phyloP scores from a whole-genome alignment of 371 early-diverging fungal genomes.

The Mortierella sp. region DNA sequence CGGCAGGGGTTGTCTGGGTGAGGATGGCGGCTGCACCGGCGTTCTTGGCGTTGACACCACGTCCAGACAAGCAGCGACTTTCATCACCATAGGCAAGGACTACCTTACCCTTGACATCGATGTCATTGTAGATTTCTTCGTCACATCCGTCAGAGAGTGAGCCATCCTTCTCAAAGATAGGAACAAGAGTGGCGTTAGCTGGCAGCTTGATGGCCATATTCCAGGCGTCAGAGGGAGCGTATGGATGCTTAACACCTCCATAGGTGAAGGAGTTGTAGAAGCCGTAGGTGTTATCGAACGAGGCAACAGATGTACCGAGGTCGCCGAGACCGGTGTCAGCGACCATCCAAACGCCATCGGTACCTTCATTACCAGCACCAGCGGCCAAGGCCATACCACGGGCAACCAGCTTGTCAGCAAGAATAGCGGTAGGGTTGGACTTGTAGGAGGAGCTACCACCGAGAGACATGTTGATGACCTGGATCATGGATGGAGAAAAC shows the following conservation, averaged over 20 bases:
- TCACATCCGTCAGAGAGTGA: slow-evolving; percentile 65
- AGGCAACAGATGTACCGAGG: slow-evolving; percentile 77
- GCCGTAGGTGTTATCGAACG: slow-evolving; percentile 71
- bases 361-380: slow-evolving; percentile 80
- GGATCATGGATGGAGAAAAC: not conserved
- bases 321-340: slow-evolving; percentile 73
- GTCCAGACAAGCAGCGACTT: slow-evolving; percentile 63
- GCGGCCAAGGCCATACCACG: slow-evolving; percentile 65
- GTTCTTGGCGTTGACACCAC: slow-evolving; percentile 63
- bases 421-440: slow-evolving; percentile 61
- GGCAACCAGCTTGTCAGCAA: slow-evolving; percentile 60
- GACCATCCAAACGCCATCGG: slow-evolving; percentile 72
- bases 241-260: slow-evolving; percentile 17
- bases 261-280: slow-evolving; percentile 46
- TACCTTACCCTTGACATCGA: slow-evolving; percentile 64
- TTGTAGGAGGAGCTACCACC: slow-evolving; percentile 66
- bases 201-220: slow-evolving; percentile 30
- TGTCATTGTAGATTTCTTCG: slow-evolving; percentile 26
- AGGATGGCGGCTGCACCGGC: slow-evolving; percentile 77
- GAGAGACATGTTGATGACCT: slow-evolving; percentile 74
- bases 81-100: slow-evolving; percentile 71
- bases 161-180: slow-evolving; percentile 33
- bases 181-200: slow-evolving; percentile 33
- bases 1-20: slow-evolving; percentile 63
- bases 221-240: slow-evolving; percentile 16